Evolutionary conservation across 495 filamentous ascomycete species (phyloP).

Genomic region (Lindgomyces ingoldianus): DNA sequence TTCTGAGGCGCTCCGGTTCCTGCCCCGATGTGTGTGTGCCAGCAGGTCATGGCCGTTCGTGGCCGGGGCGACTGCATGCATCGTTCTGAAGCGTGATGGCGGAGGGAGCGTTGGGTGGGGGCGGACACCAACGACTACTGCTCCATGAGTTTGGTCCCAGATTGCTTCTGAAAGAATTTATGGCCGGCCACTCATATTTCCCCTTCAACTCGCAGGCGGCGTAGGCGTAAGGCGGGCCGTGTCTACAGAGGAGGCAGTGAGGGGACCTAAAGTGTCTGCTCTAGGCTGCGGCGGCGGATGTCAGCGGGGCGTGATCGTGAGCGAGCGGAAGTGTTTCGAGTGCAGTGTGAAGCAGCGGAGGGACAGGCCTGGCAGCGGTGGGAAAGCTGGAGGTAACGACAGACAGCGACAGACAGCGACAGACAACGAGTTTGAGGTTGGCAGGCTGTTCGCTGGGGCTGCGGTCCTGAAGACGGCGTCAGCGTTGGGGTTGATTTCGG

Average conservation of each 20-base stretch:
- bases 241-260: background rate
- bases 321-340: slow-evolving; percentile 8
- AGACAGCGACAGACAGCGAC: slow-evolving; percentile 19
- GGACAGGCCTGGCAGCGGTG: background rate
- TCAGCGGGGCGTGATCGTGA: slow-evolving; percentile 29
- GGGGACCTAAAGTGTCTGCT: background rate
- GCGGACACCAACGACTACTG: background rate
- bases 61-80: slow-evolving; percentile 27
- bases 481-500: slow-evolving; percentile 27
- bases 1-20: slow-evolving; percentile 30
- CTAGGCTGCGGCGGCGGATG: slow-evolving; percentile 14
- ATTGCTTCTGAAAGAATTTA: background rate
- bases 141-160: slow-evolving; percentile 8
- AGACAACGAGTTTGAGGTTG: slow-evolving; percentile 1
- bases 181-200: slow-evolving; percentile 8
- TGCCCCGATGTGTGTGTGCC: slow-evolving; percentile 5
- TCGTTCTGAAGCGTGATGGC: background rate
- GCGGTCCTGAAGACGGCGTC: background rate
- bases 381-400: background rate
- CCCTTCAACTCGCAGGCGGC: background rate
- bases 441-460: background rate
- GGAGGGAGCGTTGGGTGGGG: background rate
- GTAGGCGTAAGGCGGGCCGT: slow-evolving; percentile 9
- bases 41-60: slow-evolving; percentile 21
- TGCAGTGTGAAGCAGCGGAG: no score